A percentile compares a stretch with the other conserved stretches of the same genome.
Evolutionary conservation across 2,329 filamentous ascomycete genomes (phyloP).

Genomic region (Didymellaceae sp.): DNA sequence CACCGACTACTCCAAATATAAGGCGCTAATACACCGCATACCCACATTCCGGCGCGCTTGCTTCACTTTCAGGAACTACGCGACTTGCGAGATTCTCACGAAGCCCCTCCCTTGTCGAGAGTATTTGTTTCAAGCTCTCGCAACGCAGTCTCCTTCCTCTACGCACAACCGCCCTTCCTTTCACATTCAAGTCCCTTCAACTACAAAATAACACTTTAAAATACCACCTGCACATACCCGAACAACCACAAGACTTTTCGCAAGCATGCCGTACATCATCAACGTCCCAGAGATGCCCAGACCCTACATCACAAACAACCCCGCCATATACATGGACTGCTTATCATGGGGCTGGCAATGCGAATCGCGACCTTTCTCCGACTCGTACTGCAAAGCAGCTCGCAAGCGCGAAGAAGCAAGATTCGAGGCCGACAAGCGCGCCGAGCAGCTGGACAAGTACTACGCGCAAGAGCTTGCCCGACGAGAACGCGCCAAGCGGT

Average conservation of each 20-base stretch:
- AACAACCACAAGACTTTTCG: background rate
- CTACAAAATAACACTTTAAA: background rate
- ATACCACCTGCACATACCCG: background rate
- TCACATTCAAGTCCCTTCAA: too few relatives aligned
- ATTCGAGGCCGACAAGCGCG: constrained; percentile 19
- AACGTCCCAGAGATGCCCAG: constrained; percentile 20
- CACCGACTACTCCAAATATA: constrained; percentile 7
- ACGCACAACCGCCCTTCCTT: background rate
- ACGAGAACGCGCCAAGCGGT: constrained; percentile 9
- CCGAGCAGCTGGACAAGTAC: constrained; percentile 22
- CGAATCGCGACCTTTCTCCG: constrained; percentile 26
- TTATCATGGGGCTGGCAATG: constrained; percentile 22
- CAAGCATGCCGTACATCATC: constrained; percentile 33
- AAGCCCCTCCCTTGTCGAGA: constrained; percentile 7
- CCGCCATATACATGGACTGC: constrained; percentile 29
- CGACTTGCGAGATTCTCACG: constrained; percentile 7
- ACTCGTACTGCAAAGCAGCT: constrained; percentile 22
- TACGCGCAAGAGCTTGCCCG: constrained; percentile 13
- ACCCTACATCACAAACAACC: constrained; percentile 29
- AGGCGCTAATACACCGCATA: constrained; percentile 16
- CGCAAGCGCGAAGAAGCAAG: constrained; percentile 22
- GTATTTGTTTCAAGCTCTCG: background rate
- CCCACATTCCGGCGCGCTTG: constrained; percentile 15
- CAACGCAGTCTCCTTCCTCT: background rate
- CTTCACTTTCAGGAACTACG: constrained; percentile 11